Conservation (phyloP, 306 rosid genomes). For the Casuarina glauca region DNA sequence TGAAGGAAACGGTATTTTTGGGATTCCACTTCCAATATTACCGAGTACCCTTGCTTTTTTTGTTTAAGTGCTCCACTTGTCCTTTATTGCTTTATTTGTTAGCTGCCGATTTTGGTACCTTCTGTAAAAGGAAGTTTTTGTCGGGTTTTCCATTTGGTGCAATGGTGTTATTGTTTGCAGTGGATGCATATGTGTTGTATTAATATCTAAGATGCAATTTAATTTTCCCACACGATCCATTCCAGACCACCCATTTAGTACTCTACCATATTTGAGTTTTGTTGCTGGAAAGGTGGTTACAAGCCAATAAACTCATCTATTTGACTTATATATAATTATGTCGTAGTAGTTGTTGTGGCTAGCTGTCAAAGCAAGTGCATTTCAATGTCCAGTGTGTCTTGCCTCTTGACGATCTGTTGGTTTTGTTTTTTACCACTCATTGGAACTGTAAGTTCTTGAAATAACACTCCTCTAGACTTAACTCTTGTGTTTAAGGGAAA, state of each 20-base stretch:
- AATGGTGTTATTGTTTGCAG: background rate
- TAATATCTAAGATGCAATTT: background rate
- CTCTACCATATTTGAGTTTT: background rate
- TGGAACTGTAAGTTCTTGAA: background rate
- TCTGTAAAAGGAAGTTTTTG: background rate
- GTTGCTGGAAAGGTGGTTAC: background rate
- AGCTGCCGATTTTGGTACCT: slow-evolving; percentile 1
- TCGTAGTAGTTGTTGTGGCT: background rate
- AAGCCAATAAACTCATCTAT: background rate
- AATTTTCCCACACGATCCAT: background rate
- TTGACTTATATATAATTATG: background rate
- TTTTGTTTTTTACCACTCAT: background rate
- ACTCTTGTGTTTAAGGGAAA: background rate
- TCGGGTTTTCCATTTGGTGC: background rate
- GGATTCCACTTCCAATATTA: background rate
- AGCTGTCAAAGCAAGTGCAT: background rate
- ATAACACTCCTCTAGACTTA: background rate
- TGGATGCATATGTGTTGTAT: background rate
- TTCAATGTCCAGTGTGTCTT: background rate
- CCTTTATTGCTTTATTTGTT: background rate
- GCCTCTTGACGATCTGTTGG: background rate
- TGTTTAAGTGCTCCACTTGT: background rate
- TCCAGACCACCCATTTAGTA: background rate
- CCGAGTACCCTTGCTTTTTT: background rate
- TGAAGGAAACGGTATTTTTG: background rate